phyloP scores from a whole-genome alignment of 2,329 filamentous ascomycete species.

The Neofusicoccum ribis region DNA sequence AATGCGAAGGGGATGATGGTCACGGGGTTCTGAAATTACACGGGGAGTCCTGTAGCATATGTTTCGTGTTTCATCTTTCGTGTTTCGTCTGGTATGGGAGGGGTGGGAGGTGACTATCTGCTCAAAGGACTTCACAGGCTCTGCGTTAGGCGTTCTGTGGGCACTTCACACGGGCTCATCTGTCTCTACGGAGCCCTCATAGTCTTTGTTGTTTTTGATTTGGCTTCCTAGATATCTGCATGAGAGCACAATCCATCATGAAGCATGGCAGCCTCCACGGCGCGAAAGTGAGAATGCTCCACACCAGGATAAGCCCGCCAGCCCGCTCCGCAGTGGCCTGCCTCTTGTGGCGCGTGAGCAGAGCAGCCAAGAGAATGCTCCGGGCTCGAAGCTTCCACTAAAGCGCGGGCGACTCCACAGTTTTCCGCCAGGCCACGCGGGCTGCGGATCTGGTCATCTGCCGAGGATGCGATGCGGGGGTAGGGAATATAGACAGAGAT shows the following conservation, averaged over 20 bases:
- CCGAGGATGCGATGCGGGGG: neutral
- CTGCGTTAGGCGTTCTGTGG: constrained; percentile 9
- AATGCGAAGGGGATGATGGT: neutral
- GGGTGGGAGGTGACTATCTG: neutral
- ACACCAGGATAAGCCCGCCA: neutral
- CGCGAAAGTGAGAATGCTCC: neutral
- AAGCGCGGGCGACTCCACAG: neutral
- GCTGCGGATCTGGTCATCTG: neutral
- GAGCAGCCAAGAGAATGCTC: neutral
- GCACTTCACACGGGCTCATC: neutral
- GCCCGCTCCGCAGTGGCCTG: neutral
- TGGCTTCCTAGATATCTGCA: neutral
- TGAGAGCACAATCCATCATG: constrained; percentile 2
- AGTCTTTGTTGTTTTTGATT: neutral
- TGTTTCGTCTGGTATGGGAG: constrained; percentile 6
- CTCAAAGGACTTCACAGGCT: neutral
- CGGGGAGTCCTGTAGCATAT: constrained; percentile 9
- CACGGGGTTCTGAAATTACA: neutral
- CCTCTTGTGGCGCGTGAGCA: neutral
- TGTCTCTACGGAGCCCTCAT: neutral
- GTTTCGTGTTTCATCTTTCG: neutral
- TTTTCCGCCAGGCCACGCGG: neutral
- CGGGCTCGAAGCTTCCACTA: neutral
- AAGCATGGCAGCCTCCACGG: neutral
- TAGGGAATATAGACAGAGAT: neutral